Conservation (phyloP, 768 basidiomycete species). For the Tylopilus sp. region DNA sequence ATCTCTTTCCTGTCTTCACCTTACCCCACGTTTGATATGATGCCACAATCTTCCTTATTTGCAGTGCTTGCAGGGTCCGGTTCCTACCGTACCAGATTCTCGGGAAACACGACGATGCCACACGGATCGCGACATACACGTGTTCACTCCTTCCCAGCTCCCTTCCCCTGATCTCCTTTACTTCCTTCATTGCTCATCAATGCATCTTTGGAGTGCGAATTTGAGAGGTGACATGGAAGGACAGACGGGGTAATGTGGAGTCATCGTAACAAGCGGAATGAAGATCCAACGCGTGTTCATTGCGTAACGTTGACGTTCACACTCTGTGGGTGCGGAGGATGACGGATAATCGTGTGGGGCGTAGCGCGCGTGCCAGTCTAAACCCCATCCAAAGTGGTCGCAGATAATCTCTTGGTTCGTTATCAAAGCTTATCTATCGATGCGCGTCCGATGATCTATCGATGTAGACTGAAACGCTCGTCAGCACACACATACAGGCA, state of each 20-base stretch:
- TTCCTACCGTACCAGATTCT: neutral
- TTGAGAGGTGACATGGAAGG: neutral
- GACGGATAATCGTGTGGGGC: neutral
- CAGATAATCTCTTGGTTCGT: slow-evolving; percentile 12
- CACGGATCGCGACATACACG: slow-evolving; percentile 1
- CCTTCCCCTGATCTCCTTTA: neutral
- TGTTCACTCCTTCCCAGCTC: neutral
- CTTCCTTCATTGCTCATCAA: neutral
- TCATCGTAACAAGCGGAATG: neutral
- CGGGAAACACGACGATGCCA: neutral
- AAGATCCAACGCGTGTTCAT: neutral
- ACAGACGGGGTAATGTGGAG: neutral
- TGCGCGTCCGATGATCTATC: neutral
- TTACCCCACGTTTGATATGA: neutral
- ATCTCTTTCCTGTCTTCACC: neutral
- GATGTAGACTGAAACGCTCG: neutral
- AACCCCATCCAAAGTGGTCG: neutral
- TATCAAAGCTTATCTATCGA: slow-evolving; percentile 22
- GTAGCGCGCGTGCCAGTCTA: neutral
- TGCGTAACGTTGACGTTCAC: slow-evolving; percentile 5
- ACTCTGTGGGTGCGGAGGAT: neutral
- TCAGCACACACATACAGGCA: slow-evolving; percentile 4
- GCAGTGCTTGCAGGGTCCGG: slow-evolving; percentile 3
- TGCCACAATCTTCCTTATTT: neutral
- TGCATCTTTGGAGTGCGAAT: neutral